phyloP scores from a whole-genome alignment of 805 yeast genomes.

The Monosporozyma aquatica region DNA sequence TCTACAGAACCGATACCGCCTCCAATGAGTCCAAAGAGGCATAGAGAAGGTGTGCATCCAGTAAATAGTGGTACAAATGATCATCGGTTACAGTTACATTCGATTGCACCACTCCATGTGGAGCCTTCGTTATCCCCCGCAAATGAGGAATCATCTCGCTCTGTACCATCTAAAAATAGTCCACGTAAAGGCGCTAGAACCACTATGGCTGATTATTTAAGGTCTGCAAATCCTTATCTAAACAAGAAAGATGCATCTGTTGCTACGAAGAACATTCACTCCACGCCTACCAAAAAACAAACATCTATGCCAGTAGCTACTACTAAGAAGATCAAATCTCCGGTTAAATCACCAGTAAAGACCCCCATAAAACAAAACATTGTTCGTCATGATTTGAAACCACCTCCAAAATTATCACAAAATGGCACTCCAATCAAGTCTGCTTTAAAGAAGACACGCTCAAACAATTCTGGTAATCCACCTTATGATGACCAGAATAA shows the following conservation, averaged over 20 bases:
- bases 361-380: background rate
- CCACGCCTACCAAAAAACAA: background rate
- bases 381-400: background rate
- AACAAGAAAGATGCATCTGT: background rate
- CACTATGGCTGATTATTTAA: constrained; percentile 40
- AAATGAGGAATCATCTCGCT: too few species aligned
- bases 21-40: constrained; percentile 3
- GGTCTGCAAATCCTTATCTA: constrained; percentile 32
- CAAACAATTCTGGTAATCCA: constrained; percentile 13
- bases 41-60: background rate
- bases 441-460: constrained; percentile 30
- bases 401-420: constrained; percentile 5
- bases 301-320: too few species aligned
- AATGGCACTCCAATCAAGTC: constrained; percentile 35
- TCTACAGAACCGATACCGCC: constrained; percentile 4
- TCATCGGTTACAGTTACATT: too few species aligned
- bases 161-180: too few species aligned
- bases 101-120: too few species aligned
- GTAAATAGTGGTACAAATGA: background rate
- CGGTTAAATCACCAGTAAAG: background rate
- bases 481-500: constrained; percentile 11
- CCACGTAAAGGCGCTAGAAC: too few species aligned
- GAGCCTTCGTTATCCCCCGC: too few species aligned
- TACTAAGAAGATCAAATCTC: too few species aligned
- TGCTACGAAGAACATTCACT: background rate